Evolutionary conservation across 306 rosid species (phyloP), one percentile per base, ranked within the genome.

Genomic region (Rosa multiflora): DNA sequence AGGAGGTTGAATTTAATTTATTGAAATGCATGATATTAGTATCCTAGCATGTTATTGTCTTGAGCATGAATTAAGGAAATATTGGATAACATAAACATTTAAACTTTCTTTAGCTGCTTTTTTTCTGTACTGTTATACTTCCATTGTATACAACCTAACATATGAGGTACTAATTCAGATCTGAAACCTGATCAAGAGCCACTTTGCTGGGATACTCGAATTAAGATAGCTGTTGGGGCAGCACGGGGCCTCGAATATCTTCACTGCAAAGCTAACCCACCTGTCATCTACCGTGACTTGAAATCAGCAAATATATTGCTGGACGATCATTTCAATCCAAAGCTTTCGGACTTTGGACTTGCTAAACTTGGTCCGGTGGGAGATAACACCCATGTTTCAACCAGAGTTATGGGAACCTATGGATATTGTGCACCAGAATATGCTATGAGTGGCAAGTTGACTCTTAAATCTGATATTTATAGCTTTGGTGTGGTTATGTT

Each of bases 381-480:
- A n/a, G 97, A 95, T 80, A 91, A 90, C 32, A 92, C 99, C 46
- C 99, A 95, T 82, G 99, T 95, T 81, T 95, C 99, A 63, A 95
- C 99, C 12, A 86, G 99, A 88, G 97, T 94, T 55, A 94, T 94
- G 99, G 99, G 97, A 80, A 94, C 97, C 11, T 91, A 92, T 59
- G 97, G 99, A 56, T 92, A 94, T 86, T 93, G 99, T 73, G 99
- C 99, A 9, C 99, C 99, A 35, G 99, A 96, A 83, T 96, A 96
- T 21, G 98, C 98, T 66, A 96, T 96, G 98, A 93, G 96, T 61
- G 99, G 99, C 46, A 93, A 93, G 79, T 83, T 93, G 88, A 96
- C 99, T 10, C 94, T 93, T 70, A 96, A 96, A 80, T 96, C 99
- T 51, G 99, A 96, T 88, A 93, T 96, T 63, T 96, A 96, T 77